Percentiles rank a stretch among this genome's conserved stretches.
These are phyloP conservation scores for Senecio squalidus DNA, from an alignment of 140 eudicot species.

Conservation along the genomic window DNA sequence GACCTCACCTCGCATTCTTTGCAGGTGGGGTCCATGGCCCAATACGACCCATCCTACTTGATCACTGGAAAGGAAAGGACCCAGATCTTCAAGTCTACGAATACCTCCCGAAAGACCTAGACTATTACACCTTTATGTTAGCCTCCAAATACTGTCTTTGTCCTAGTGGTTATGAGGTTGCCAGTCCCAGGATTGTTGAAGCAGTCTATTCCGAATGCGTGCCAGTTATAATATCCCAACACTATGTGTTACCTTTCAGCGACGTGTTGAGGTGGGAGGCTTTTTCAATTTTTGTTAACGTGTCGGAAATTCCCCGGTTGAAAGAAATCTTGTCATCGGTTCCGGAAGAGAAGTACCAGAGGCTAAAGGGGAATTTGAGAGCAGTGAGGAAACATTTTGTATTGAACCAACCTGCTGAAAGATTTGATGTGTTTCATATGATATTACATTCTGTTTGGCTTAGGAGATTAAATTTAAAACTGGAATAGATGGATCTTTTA, in stretches of 20 bases:
- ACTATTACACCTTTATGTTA: slow-evolving; percentile 49
- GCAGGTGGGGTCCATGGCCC: slow-evolving; percentile 91
- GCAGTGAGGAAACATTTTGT: slow-evolving; percentile 69
- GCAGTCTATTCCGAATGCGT: slow-evolving; percentile 72
- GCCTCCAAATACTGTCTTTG: slow-evolving; percentile 69
- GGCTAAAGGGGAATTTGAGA: slow-evolving; percentile 59
- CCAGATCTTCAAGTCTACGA: slow-evolving; percentile 50
- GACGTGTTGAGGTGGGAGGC: slow-evolving; percentile 85
- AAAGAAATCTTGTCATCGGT: slow-evolving; percentile 49
- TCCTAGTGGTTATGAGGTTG: slow-evolving; percentile 93
- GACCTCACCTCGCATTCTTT: slow-evolving; percentile 68
- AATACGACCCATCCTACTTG: slow-evolving; percentile 59
- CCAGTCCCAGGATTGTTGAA: slow-evolving; percentile 91
- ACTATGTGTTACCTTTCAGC: slow-evolving; percentile 75
- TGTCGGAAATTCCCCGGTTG: slow-evolving; percentile 47
- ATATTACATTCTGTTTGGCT: slow-evolving; percentile 91
- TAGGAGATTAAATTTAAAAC: slow-evolving; percentile 60
- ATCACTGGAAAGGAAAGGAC: slow-evolving; percentile 61
- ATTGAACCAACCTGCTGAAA: slow-evolving; percentile 57
- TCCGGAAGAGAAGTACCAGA: slow-evolving; percentile 41
- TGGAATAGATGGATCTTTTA: background rate
- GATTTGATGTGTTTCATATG: slow-evolving; percentile 85
- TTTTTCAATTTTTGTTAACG: slow-evolving; percentile 51
- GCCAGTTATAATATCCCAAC: slow-evolving; percentile 66
- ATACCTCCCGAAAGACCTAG: slow-evolving; percentile 52